Conservation (phyloP, 805 yeast genomes). For the Candida silvicultrix region DNA sequence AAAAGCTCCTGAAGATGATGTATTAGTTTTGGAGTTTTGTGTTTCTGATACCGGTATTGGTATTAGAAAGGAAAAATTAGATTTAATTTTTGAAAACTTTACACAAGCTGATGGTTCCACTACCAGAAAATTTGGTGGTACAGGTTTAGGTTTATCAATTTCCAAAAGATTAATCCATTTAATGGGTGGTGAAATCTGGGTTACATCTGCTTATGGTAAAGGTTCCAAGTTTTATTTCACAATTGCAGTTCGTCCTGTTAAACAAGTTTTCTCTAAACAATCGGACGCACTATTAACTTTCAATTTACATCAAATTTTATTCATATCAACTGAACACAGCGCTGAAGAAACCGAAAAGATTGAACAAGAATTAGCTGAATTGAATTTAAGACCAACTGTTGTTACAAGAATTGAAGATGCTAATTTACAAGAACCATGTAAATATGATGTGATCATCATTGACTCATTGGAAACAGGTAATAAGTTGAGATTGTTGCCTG, state of each 20-base stretch:
- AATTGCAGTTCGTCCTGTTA: conserved; percentile 69
- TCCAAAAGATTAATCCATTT: conserved; percentile 81
- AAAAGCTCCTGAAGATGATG: conserved; percentile 20
- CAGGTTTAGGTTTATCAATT: conserved; percentile 83
- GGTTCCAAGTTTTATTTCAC: conserved; percentile 86
- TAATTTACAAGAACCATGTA: conserved; percentile 41
- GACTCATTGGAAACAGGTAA: conserved; percentile 75
- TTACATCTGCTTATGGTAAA: conserved; percentile 67
- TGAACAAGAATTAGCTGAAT: conserved; percentile 39
- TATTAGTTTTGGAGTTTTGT: conserved; percentile 67
- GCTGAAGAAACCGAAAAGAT: conserved; percentile 45
- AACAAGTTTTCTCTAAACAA: conserved; percentile 50
- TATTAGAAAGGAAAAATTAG: conserved; percentile 77
- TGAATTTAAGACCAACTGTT: conserved; percentile 58
- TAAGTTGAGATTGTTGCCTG: conserved; percentile 60
- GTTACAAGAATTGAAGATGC: conserved; percentile 54
- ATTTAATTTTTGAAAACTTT: conserved; percentile 81
- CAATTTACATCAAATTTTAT: conserved; percentile 60
- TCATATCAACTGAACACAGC: conserved; percentile 61
- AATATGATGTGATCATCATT: conserved; percentile 76
- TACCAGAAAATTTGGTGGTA: conserved; percentile 88
- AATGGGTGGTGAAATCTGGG: conserved; percentile 96
- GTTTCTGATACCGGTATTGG: conserved; percentile 92
- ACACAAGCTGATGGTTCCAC: conserved; percentile 95
- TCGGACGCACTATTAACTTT: conserved; percentile 69